Percentiles rank a stretch among this genome's conserved stretches.
phyloP scores from a whole-genome alignment of 148 eudicot species.

The Mesembryanthemum crystallinum region DNA sequence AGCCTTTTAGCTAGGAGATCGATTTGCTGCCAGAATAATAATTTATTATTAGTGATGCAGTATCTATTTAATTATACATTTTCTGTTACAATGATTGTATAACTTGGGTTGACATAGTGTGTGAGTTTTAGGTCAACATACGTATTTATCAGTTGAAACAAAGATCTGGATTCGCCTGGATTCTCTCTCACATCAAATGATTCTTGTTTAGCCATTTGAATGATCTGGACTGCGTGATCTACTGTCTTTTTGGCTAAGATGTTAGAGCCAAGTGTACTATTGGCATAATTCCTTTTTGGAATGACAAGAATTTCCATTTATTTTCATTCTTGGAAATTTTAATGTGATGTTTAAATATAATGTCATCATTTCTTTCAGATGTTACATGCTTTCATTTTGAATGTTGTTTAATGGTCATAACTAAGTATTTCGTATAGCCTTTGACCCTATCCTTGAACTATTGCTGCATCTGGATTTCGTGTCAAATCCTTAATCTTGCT shows the following conservation, averaged over 20 bases:
- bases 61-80: neutral
- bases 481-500: neutral
- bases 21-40: neutral
- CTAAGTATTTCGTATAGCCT: no score
- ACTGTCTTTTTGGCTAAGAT: no score
- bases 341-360: no score
- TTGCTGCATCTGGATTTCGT: constrained; percentile 2
- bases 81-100: neutral
- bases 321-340: no score
- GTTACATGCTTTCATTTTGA: no score
- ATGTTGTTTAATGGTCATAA: no score
- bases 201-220: no score
- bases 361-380: neutral
- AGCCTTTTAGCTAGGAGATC: neutral
- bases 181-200: neutral
- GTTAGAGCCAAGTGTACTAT: no score
- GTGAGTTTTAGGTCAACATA: neutral
- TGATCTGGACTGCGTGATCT: no score
- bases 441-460: neutral
- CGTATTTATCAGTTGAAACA: neutral
- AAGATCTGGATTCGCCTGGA: neutral
- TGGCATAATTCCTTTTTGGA: no score
- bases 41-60: neutral
- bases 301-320: no score
- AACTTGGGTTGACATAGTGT: neutral